phyloP scores from a whole-genome alignment of 2,329 filamentous ascomycete species.

The Dothistroma septosporum region DNA sequence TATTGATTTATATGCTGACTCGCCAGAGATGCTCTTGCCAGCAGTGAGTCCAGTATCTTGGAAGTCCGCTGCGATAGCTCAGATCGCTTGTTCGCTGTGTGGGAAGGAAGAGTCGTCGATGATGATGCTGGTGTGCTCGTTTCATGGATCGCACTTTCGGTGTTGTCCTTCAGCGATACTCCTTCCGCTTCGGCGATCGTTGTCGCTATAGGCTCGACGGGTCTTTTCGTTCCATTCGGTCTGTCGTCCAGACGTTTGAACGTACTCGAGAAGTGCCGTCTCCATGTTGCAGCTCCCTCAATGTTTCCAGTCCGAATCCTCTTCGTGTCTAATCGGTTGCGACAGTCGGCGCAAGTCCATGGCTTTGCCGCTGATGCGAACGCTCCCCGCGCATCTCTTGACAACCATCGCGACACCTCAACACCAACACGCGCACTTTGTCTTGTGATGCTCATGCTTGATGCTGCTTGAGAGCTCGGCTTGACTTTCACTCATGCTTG shows the following conservation, averaged over 20 bases:
- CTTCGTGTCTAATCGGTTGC: slow-evolving; percentile 7
- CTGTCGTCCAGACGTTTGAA: slow-evolving; percentile 11
- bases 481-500: neutral
- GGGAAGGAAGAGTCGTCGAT: slow-evolving; percentile 47
- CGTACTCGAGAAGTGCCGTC: slow-evolving; percentile 15
- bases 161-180: slow-evolving; percentile 3
- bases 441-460: slow-evolving; percentile 11
- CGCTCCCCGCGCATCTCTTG: neutral
- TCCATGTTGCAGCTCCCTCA: slow-evolving; percentile 4
- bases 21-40: slow-evolving; percentile 77
- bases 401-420: slow-evolving; percentile 4
- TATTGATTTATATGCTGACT: slow-evolving; percentile 88
- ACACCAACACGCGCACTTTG: slow-evolving; percentile 6
- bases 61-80: slow-evolving; percentile 59
- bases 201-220: slow-evolving; percentile 9
- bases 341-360: slow-evolving; percentile 26
- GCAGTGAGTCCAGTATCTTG: slow-evolving; percentile 79
- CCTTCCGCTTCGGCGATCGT: slow-evolving; percentile 3
- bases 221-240: slow-evolving; percentile 1
- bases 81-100: slow-evolving; percentile 52
- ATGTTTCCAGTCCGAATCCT: slow-evolving; percentile 1
- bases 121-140: slow-evolving; percentile 12
- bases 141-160: slow-evolving; percentile 1
- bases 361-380: slow-evolving; percentile 1
- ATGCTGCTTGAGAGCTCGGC: neutral